A percentile compares a stretch with the other conserved stretches of the same genome.
phyloP scores from a whole-genome alignment of 1,139 yeast species.

The Lipomyces yarrowii region DNA sequence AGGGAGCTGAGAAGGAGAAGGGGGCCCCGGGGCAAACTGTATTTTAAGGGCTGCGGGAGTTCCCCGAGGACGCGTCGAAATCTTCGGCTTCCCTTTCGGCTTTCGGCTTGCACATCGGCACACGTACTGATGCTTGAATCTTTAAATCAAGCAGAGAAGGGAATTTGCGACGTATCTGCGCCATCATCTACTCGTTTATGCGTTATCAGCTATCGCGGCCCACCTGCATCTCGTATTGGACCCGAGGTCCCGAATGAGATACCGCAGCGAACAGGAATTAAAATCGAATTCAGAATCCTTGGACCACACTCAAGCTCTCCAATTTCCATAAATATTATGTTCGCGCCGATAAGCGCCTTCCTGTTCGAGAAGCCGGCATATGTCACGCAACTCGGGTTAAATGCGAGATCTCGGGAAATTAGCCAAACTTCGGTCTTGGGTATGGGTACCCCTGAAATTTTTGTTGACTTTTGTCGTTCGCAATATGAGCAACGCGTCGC shows the following conservation, averaged over 20 bases:
- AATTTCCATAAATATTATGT: not conserved
- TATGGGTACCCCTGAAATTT: constrained; percentile 1
- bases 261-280: not conserved
- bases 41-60: not conserved
- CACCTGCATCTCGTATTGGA: not conserved
- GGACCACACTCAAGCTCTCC: not conserved
- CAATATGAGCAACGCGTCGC: not conserved
- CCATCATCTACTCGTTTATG: not conserved
- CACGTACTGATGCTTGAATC: not conserved
- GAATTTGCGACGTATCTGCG: not conserved
- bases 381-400: not conserved
- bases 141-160: not conserved
- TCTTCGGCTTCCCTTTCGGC: not conserved
- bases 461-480: not conserved
- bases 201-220: not conserved
- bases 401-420: not conserved
- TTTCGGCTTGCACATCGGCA: not conserved
- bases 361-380: not conserved
- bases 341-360: not conserved
- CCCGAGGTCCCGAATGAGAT: not conserved
- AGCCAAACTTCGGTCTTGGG: not conserved
- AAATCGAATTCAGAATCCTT: not conserved
- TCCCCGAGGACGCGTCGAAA: not conserved
- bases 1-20: not conserved
- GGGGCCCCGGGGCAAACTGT: not conserved